Base-by-base conservation (phyloP, 139 green algal species). In the Closterium sp. region DNA sequence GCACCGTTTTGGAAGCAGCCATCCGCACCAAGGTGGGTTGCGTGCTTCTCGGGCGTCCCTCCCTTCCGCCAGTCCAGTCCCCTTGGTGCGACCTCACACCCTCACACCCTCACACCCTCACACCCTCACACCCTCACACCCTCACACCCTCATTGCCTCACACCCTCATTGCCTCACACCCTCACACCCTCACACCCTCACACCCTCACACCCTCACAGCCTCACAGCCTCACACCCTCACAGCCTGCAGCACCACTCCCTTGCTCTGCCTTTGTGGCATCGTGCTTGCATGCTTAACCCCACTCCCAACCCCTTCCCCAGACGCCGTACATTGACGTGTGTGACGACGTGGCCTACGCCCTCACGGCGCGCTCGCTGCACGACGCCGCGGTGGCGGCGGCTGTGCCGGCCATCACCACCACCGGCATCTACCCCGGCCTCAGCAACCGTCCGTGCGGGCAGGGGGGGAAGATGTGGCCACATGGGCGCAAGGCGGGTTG, bases 311-410 rank as follows among this genome's bases (percentile, higher is more conserved):
- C 2, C 38, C 38, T 10, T 10, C 38, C 4, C 19, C 4, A 93
- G 90, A 91, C 95, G 28, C 94, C 97, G 0, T 99, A 99, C 93
- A 93, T 99, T 55, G 98, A 99, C 92, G 97, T 99, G 5, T 99
- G 97, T 84, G 98, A 99, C 90, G 98, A 99, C 93, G 93, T 95
- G 31, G 93, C 94, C 2, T 97, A 97, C 93, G 95, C 95, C 1
- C 88, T 93, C 87, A 88, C 88, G 2, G 94, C 95, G 28, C 97
- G 97, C 86, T 36, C 36, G 7, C 96, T 97, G 32, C 89, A 95
- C 36, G 88, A 93, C 9, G 87, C 94, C 55, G 97, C 97, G 0
- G 84, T 89, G 30, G 96, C 93, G 8, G 96, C 96, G 23, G 97
- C 97, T 28, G 96, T 99, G 34, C 97, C 97, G 0, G 95, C 95